Evolutionary conservation across 768 basidiomycete species (phyloP).

Genomic region (Glaciozyma antarctica): DNA sequence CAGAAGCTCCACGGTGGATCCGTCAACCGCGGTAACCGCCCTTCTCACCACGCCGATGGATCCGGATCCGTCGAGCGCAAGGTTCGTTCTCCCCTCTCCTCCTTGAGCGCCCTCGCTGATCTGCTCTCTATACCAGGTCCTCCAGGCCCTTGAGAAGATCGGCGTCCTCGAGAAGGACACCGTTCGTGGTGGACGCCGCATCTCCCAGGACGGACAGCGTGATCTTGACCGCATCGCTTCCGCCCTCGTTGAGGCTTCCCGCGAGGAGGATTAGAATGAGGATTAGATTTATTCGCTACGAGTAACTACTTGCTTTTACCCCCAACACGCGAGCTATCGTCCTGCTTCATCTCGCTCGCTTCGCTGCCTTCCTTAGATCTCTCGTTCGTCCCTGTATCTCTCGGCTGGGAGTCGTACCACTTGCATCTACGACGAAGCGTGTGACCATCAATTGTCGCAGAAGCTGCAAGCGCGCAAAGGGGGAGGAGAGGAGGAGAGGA

Average conservation of each 20-base stretch:
- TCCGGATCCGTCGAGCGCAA: slow-evolving; percentile 42
- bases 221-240: slow-evolving; percentile 55
- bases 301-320: too few relatives aligned
- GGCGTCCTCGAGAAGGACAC: slow-evolving; percentile 89
- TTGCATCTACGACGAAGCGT: too few relatives aligned
- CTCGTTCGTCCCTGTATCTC: too few relatives aligned
- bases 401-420: too few relatives aligned
- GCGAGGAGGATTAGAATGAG: slow-evolving; percentile 33
- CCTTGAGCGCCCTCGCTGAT: neutral
- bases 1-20: slow-evolving; percentile 94
- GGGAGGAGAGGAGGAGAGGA: too few relatives aligned
- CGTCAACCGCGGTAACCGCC: slow-evolving; percentile 91
- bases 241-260: slow-evolving; percentile 40
- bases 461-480: too few relatives aligned
- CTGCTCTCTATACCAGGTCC: slow-evolving; percentile 49
- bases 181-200: slow-evolving; percentile 80
- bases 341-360: too few relatives aligned
- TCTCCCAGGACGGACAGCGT: slow-evolving; percentile 91
- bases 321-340: too few relatives aligned
- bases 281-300: neutral
- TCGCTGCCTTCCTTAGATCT: too few relatives aligned
- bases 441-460: too few relatives aligned
- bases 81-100: neutral
- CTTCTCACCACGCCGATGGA: slow-evolving; percentile 81
- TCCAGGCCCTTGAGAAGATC: slow-evolving; percentile 97